These are phyloP conservation scores for Glaciozyma martinii DNA, from an alignment of 768 basidiomycete species.

Conservation along the genomic window DNA sequence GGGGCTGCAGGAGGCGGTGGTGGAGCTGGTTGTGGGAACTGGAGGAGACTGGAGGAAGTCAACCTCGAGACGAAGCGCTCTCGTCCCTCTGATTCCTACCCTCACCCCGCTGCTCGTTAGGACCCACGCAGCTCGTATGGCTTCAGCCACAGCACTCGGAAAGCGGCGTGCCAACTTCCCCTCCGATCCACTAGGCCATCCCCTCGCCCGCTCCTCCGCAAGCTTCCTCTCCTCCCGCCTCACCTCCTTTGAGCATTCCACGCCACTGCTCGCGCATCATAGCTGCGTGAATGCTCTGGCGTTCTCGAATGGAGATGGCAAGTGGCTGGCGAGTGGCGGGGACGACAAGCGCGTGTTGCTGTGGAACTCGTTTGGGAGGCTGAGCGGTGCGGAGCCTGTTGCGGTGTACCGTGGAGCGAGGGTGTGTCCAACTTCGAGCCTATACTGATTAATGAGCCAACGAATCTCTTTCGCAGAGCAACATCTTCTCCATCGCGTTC, in stretches of 20 bases:
- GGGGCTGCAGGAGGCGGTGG: no score
- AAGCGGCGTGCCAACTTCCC: neutral
- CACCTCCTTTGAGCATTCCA: neutral
- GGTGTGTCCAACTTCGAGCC: neutral
- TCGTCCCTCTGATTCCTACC: no score
- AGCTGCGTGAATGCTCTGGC: conserved; percentile 26
- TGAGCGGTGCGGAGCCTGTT: neutral
- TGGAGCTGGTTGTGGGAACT: no score
- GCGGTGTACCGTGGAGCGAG: conserved; percentile 12
- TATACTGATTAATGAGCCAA: no score
- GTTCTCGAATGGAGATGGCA: conserved; percentile 5
- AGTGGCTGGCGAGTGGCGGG: conserved; percentile 22
- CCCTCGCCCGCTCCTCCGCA: neutral
- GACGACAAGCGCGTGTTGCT: conserved; percentile 25
- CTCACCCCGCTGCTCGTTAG: no score
- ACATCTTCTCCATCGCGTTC: conserved; percentile 22
- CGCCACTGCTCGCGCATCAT: conserved; percentile 11
- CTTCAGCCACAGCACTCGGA: neutral
- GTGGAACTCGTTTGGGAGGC: conserved; percentile 3
- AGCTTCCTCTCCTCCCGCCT: neutral
- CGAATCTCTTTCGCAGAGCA: conserved; percentile 5
- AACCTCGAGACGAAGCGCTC: no score
- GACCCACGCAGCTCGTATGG: no score
- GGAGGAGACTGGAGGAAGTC: no score
- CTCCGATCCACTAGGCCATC: neutral